Evolutionary conservation across 306 rosid species (phyloP), one percentile per base, ranked within the genome.

Genomic region (Ormosia semicastrata): DNA sequence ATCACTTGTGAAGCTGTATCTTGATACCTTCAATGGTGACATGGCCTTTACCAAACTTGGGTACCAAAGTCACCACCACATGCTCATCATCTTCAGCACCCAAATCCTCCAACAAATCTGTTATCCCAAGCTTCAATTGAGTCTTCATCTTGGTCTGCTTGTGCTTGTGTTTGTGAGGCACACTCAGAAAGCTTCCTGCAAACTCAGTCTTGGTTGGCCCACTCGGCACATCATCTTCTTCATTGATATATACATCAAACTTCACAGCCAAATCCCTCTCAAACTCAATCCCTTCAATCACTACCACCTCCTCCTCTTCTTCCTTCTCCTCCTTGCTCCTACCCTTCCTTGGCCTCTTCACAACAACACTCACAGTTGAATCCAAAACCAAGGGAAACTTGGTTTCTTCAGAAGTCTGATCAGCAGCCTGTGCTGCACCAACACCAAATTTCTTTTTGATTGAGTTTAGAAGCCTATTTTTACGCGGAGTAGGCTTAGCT

Each of bases 161-260:
- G n/a, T 76, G 75, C 69, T 62, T 80, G 63, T 91, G 71, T n/a
- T 62, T 46, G 46, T 62, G 95, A 0, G 92, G 92, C 36, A 88
- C 86, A 7, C 71, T 89, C 78, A 91, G 90, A 75, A 89, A 89
- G 69, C 95, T 91, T 1, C 95, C 95, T 0, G 92, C 93, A 60
- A 85, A 91, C 86, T 91, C 95, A 0, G 88, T 82, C 66, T 84
- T 85, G 14, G 44, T 87, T 0, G 93, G 85, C 10, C 88, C 84
- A 30, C 71, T 85, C 0, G 82, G 87, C 32, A 7, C 57, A 41
- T 84, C 95, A 18, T 89, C 87, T 47, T 89, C 92, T 33, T 89
- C 90, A 17, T 91, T 89, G 32, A 91, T 71, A 15, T 53, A 91
- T 32, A 91, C 92, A 7, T 91, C 95, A 32, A 91, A 89, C 47